Percentiles rank a stretch among this genome's conserved stretches.
Evolutionary conservation across 257 asterid species (phyloP).

Genomic region (Ligustrum vulgare): DNA sequence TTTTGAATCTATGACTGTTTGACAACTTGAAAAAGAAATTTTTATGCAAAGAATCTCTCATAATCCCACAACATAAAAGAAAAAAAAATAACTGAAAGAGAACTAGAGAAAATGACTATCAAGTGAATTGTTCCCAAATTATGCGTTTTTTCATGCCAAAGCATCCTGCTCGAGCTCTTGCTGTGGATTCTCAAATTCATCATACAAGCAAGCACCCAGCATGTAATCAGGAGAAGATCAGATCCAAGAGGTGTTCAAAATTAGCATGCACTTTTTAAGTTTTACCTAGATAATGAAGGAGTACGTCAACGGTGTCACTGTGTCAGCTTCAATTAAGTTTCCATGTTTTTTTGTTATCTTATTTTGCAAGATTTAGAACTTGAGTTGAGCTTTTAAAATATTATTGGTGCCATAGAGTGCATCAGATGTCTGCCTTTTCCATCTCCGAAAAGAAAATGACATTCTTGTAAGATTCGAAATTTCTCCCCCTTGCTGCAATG

Average conservation of each 20-base stretch:
- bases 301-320: too few relatives aligned
- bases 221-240: not conserved
- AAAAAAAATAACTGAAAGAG: not conserved
- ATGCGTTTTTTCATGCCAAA: not conserved
- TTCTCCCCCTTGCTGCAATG: not conserved
- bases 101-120: slow-evolving; percentile 2
- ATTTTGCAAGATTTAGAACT: not conserved
- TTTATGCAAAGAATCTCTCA: not conserved
- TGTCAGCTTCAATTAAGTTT: not conserved
- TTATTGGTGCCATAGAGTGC: not conserved
- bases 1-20: not conserved
- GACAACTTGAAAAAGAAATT: not conserved
- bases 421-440: not conserved
- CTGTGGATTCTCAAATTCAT: not conserved
- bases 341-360: not conserved
- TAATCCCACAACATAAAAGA: too few relatives aligned
- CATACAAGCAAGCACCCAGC: not conserved
- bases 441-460: not conserved
- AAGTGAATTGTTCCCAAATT: not conserved
- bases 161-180: not conserved
- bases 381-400: not conserved
- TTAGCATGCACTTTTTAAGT: not conserved
- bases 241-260: not conserved
- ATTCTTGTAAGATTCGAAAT: not conserved
- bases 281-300: not conserved